Evolutionary conservation across 345 rosid genomes (phyloP), one percentile per base, ranked within the genome.

Genomic region (Geranium brycei): DNA sequence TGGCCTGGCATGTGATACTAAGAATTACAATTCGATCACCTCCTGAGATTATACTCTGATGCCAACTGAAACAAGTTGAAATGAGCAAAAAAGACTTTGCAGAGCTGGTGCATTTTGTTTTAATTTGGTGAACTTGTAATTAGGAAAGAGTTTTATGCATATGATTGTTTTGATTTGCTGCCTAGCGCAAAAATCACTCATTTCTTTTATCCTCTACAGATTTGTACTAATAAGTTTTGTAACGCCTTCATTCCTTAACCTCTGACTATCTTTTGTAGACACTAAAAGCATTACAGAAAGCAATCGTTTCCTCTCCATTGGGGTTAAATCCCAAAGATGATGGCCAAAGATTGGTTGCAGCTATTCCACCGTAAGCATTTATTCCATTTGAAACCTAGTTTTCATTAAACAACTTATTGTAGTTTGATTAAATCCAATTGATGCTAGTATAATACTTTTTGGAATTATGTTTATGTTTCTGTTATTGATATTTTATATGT

Each of bases 281-380:
- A 14, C 60, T 90, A 8, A 90, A 87, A 75, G 88, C 79, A 60
- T 77, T 93, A 61, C 95, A 93, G 80, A 86, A 68, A 7, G 97
- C 97, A 31, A 90, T 93, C 19, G 87, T 87, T 71, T 76, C 96
- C 0, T 90, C 99, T 7, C 96, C 99, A 7, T 67, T 93, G 65
- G 97, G 99, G 30, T 77, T 93, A 78, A 88, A 89, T 82, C 99
- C 99, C 1, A 79, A 62, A 69, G 81, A 71, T 1, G 97, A 93
- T 62, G 95, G 97, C 2, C 79, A 93, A 65, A 83, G 97, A 17
- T 80, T 93, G 51, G 75, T 93, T 63, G 97, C 95, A 64, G 69
- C 81, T 51, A 85, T 93, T 75, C 99, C 99, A 63, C 80, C 84
- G 97, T 93, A 81, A 80, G 80, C 58, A 11, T 55, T 38, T 53